phyloP scores from a whole-genome alignment of 2,329 filamentous ascomycete genomes.

The Monosporascus cannonballus region DNA sequence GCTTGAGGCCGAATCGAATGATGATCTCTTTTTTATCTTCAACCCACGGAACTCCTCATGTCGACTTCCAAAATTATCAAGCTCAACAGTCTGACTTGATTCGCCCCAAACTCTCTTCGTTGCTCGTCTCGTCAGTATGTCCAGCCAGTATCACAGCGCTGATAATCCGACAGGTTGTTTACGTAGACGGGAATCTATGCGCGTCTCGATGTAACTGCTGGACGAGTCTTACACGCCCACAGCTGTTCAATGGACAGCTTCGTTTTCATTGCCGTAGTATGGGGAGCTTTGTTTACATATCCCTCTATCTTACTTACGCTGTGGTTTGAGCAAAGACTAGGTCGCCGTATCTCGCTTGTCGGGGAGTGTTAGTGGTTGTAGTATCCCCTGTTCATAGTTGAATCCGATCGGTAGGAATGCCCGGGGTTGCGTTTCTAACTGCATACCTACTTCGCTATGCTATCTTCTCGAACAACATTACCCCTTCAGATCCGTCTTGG shows the following conservation, averaged over 20 bases:
- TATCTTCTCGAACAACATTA: conserved; percentile 24
- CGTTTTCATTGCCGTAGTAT: not conserved
- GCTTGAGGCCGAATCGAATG: conserved; percentile 35
- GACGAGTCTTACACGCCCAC: not conserved
- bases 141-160: conserved; percentile 1
- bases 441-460: conserved; percentile 2
- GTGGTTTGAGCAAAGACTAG: no score
- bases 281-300: no score
- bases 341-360: no score
- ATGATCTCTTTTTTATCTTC: conserved; percentile 56
- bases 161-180: conserved; percentile 4
- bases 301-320: no score
- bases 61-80: conserved; percentile 53
- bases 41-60: conserved; percentile 57
- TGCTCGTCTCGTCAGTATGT: not conserved
- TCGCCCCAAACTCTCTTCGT: conserved; percentile 1
- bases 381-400: no score
- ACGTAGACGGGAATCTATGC: not conserved
- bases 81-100: conserved; percentile 56
- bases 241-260: not conserved
- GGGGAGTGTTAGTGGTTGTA: no score
- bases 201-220: no score
- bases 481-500: conserved; percentile 23
- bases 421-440: not conserved
- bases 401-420: not conserved